Evolutionary conservation across 225 moss, liverwort and hornwort species (phyloP).

Genomic region (Polytrichum formosum): DNA sequence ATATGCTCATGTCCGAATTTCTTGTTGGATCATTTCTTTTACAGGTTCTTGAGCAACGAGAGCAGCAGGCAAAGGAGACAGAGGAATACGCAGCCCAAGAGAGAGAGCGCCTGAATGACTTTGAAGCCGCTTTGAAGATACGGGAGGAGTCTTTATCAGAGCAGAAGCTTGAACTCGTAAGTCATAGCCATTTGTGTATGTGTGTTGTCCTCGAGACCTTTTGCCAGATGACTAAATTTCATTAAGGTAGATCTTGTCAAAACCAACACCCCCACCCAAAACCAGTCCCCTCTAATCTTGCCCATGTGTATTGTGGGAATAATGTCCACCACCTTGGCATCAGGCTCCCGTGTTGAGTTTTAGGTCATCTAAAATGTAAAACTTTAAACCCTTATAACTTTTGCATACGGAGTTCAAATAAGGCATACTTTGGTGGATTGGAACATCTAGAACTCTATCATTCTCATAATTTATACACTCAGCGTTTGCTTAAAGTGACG

Average conservation of each 20-base stretch:
- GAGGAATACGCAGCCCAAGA: conserved; percentile 61
- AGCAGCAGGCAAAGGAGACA: conserved; percentile 53
- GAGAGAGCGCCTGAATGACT: conserved; percentile 72
- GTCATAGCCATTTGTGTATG: conserved; percentile 12
- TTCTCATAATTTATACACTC: too few species aligned
- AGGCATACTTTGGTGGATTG: too few species aligned
- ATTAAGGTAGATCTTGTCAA: not conserved
- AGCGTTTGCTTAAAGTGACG: too few species aligned
- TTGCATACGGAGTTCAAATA: too few species aligned
- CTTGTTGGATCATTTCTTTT: not conserved
- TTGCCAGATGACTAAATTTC: not conserved
- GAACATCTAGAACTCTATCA: too few species aligned
- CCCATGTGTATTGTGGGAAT: too few species aligned
- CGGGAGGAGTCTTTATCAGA: conserved; percentile 77
- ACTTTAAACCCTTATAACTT: too few species aligned
- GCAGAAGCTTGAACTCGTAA: conserved; percentile 83
- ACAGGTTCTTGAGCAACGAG: conserved; percentile 64
- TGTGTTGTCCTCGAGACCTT: not conserved
- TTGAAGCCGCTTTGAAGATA: conserved; percentile 71
- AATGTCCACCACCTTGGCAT: too few species aligned
- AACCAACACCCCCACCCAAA: too few species aligned
- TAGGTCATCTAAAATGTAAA: too few species aligned
- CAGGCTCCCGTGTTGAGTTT: too few species aligned
- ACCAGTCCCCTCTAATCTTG: not conserved
- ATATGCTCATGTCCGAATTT: not conserved